phyloP scores from a whole-genome alignment of 2,329 filamentous ascomycete genomes.

The Diaporthe destruens region DNA sequence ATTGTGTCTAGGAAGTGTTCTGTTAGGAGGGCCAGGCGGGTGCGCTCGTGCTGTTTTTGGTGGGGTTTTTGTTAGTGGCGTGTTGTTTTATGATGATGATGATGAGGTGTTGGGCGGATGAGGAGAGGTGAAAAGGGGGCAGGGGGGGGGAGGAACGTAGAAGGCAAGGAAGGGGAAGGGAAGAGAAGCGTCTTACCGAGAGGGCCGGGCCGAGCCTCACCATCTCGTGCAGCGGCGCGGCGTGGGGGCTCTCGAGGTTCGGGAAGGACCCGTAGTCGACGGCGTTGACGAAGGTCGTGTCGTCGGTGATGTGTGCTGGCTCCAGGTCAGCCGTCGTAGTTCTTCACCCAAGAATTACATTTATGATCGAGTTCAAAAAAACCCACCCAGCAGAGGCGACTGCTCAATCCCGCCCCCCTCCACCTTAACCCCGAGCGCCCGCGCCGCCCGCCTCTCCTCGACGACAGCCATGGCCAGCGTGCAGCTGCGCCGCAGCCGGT shows the following conservation, averaged over 20 bases:
- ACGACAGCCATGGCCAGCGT: conserved; percentile 65
- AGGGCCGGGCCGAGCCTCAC: conserved; percentile 64
- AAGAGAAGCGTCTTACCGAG: too few species aligned
- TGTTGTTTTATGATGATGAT: background rate
- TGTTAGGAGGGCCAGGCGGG: conserved; percentile 61
- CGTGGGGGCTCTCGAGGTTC: conserved; percentile 56
- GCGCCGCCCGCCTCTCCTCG: conserved; percentile 62
- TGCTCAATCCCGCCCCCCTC: conserved; percentile 55
- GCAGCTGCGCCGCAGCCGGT: conserved; percentile 61
- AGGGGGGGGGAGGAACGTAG: rapidly evolving
- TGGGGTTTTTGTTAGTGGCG: background rate
- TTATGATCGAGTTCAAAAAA: conserved; percentile 10
- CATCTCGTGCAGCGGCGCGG: conserved; percentile 56
- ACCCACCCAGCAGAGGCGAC: conserved; percentile 61
- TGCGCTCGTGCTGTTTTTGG: conserved; percentile 64
- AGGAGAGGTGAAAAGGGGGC: too few species aligned
- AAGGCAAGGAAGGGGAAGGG: background rate
- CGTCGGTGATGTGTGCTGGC: conserved; percentile 57
- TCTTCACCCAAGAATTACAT: too few species aligned
- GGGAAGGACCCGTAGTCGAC: conserved; percentile 68
- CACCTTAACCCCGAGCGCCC: conserved; percentile 56
- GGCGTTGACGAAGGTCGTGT: conserved; percentile 55
- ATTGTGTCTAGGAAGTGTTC: conserved; percentile 67
- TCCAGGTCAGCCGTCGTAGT: conserved; percentile 8
- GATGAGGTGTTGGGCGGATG: too few species aligned